These are phyloP conservation scores for Amyloporia xantha DNA, from an alignment of 768 basidiomycete species.

Conservation along the genomic window DNA sequence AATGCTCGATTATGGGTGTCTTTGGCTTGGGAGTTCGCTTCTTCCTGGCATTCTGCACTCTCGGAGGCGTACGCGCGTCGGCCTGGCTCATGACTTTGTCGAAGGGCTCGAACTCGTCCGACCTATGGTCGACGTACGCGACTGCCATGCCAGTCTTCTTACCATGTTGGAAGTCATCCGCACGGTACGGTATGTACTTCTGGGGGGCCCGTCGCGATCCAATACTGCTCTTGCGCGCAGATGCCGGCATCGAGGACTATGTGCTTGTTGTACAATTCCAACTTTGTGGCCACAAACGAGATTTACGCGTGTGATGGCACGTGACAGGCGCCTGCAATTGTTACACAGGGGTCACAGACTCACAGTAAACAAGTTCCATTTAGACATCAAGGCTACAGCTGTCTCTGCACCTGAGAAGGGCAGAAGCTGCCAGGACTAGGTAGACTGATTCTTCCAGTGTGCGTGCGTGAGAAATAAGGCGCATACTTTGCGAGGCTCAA, in stretches of 20 bases:
- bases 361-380: too few species aligned
- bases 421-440: too few species aligned
- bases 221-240: constrained; percentile 33
- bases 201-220: constrained; percentile 49
- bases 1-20: constrained; percentile 19
- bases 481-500: too few species aligned
- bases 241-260: constrained; percentile 22
- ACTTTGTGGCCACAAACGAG: not conserved
- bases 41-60: constrained; percentile 38
- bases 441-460: too few species aligned
- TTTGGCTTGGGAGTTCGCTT: constrained; percentile 25
- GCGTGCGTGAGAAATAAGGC: too few species aligned
- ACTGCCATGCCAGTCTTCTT: constrained; percentile 77
- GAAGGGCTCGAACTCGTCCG: constrained; percentile 81
- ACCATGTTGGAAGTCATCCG: constrained; percentile 69
- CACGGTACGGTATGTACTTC: constrained; percentile 73
- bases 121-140: constrained; percentile 59
- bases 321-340: too few species aligned
- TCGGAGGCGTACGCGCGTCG: constrained; percentile 58
- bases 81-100: constrained; percentile 67
- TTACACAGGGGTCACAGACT: too few species aligned
- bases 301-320: not conserved
- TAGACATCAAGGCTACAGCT: too few species aligned
- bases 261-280: not conserved
- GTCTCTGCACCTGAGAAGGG: too few species aligned